Base-by-base conservation (phyloP, 106 monocot genomes). In the Dendrobium catenatum region DNA sequence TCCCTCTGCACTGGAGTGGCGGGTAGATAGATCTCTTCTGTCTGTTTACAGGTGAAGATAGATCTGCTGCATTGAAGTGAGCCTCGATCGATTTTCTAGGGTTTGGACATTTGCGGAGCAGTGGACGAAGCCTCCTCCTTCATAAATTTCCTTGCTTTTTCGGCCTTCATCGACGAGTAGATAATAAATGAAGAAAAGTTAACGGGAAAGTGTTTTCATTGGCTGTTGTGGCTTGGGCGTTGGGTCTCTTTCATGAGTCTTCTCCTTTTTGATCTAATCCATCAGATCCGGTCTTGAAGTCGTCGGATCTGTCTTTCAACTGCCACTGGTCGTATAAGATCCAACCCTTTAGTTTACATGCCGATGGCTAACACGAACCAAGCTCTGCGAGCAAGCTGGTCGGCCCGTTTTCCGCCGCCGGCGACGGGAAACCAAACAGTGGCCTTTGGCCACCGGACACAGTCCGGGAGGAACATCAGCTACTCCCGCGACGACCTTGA, bases 381-480 rank as follows among this genome's bases (percentile, higher is more conserved):
- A 24, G 81, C 75, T 73, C 82, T 93, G 18, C 66, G 81, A 51
- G 79, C 42, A 56, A 93, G 81, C 80, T 77, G 84, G 84, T 93
- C 93, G 9, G 79, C 81, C 22, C 81, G 82, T 55, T 33, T 85
- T 26, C 26, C 58, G 0, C 55, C 92, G 0, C 76, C 83, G 0
- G 77, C 51, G 41, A 75, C 61, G 18, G 82, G 79, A 48, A 29
- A 58, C 20, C 43, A 56, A 4, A 77, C 86, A 2, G 90, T 88
- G 19, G 77, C 80, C 19, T 90, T 90, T 72, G 85, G 83, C 18
- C 88, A 90, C 13, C 85, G 93, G 22, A 86, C 93, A 4, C 61
- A 31, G 7, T 90, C 93, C 3, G 93, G 93, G 24, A 88, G 93
- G 29, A 88, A 90, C 79, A 83, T 93, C 13, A 85, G 83, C 86